Evolutionary conservation across 495 filamentous ascomycete genomes (phyloP), one percentile per base, ranked within the genome.

Genomic region (Trichocladium antarcticum): DNA sequence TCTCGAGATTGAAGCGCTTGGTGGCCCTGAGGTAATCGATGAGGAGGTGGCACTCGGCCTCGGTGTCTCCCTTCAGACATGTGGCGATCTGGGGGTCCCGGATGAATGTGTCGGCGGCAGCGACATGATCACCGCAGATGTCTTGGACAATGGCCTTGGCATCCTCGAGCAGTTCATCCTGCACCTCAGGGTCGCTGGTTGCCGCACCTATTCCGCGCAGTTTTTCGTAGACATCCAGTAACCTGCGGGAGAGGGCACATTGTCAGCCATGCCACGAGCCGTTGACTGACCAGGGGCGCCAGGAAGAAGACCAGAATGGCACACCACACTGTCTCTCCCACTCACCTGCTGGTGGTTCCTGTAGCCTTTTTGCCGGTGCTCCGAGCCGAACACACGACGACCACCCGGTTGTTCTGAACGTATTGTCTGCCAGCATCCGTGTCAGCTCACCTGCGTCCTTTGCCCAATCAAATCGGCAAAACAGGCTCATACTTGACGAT

Each of bases 341-440:
- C 84, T 79, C 71, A 93, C 87, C 87, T 79, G 71, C 92, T 97
- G 37, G 92, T 97, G 38, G 92, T 96, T 43, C 89, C 89, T 49
- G 90, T 86, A 24, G 77, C 77, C 65, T 97, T 97, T 57, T 86
- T 90, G 49, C 82, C 84, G 46, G 84, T 89, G 63, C 87, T 95
- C 62, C 89, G 69, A 17, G 92, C 92, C 36, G 92, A 98, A 60
- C 92, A 96, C 21, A 97, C 87, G 35, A 96, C 81, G 31, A 84
- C 89, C 49, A 95, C 79, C 60, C 76, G 80, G 50, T 85, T 76
- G 29, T 78, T 69, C 22, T 67, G 64, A 37, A 92, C 71, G 61
- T 78, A 80, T 20, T 79, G 71, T 60, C 87, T 95, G 55, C 20
- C 22, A 1, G 21, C n/a, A 15, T 8, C 19, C 5, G 7, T 35